These are phyloP conservation scores for thale cress (Arabidopsis thaliana) DNA, from an alignment of 345 rosid genomes.

Conservation along the genomic window TAIR10.1 NC_003070.9:7478501-7479000, in stretches of 20 bases:
- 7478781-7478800: constrained; percentile 67
- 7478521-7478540: constrained; percentile 50
- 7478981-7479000: constrained; percentile 40
- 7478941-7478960: constrained; percentile 27
- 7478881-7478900: constrained; percentile 36
- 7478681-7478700: constrained; percentile 56
- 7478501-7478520: constrained; percentile 91
- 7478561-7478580: constrained; percentile 8
- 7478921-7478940: constrained; percentile 16
- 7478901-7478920: constrained; percentile 33
- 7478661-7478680: constrained; percentile 85
- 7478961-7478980: constrained; percentile 30
- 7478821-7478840: constrained; percentile 71
- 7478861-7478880: constrained; percentile 44
- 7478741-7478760: background rate
- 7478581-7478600: background rate
- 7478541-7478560: constrained; percentile 3
- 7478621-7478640: constrained; percentile 82
- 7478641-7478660: constrained; percentile 75
- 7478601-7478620: constrained; percentile 51
- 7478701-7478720: constrained; percentile 11
- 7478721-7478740: background rate
- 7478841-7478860: constrained; percentile 46
- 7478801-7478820: constrained; percentile 68
- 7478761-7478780: constrained; percentile 47